Evolutionary conservation across 1,284 basidiomycete species (phyloP).

Genomic region (Paramarasmius palmivorus): DNA sequence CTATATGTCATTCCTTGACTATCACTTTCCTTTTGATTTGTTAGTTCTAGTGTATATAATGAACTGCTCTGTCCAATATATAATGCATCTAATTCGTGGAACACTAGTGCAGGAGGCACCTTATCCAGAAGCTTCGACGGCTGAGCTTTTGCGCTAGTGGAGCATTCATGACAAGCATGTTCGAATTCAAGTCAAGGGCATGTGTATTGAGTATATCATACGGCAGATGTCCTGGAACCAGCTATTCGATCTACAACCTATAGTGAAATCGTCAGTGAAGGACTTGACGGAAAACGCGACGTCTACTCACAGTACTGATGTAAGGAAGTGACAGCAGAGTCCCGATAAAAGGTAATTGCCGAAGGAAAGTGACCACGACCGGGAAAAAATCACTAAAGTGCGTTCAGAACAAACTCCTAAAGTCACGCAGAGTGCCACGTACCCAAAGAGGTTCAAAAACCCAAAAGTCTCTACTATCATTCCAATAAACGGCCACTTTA

Average conservation of each 20-base stretch:
- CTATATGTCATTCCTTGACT: too few relatives aligned
- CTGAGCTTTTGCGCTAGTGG: too few relatives aligned
- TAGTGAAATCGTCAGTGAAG: slow-evolving; percentile 2
- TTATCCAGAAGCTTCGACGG: too few relatives aligned
- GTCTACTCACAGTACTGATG: slow-evolving; percentile 62
- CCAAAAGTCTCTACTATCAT: slow-evolving; percentile 95
- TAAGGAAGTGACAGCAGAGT: slow-evolving; percentile 86
- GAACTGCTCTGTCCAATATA: too few relatives aligned
- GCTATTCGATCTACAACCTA: slow-evolving; percentile 75
- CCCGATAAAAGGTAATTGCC: slow-evolving; percentile 94
- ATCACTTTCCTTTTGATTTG: too few relatives aligned
- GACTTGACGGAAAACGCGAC: slow-evolving; percentile 8
- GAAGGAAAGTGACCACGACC: slow-evolving; percentile 92
- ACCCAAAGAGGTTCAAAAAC: slow-evolving; percentile 98
- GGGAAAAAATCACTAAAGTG: slow-evolving; percentile 94
- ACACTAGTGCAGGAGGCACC: too few relatives aligned
- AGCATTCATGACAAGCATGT: not conserved
- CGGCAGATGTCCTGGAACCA: slow-evolving; percentile 75
- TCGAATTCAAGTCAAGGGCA: not conserved
- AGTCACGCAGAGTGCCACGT: slow-evolving; percentile 33
- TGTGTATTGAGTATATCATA: slow-evolving; percentile 38
- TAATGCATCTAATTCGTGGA: too few relatives aligned
- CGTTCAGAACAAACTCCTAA: slow-evolving; percentile 14
- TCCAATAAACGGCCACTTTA: slow-evolving; percentile 92
- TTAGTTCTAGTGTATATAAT: too few relatives aligned